phyloP scores from a whole-genome alignment of 2,329 filamentous ascomycete species.

The Hypoxylon sp. region DNA sequence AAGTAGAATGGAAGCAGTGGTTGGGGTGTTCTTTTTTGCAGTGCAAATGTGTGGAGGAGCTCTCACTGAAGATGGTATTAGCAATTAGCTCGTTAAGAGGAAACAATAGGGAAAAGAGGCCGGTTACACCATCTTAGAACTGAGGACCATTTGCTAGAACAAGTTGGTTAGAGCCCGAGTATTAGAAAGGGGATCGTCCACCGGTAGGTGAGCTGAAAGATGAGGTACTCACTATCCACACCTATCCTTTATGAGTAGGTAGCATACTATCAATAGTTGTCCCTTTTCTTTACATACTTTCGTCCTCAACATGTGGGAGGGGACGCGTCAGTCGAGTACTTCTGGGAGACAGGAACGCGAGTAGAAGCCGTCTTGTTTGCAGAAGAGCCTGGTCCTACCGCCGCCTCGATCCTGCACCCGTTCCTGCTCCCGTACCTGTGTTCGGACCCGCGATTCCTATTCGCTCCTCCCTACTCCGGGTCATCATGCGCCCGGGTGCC shows the following conservation, averaged over 20 bases:
- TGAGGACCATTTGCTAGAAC: neutral
- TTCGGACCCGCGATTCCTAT: conserved; percentile 43
- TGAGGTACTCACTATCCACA: conserved; percentile 1
- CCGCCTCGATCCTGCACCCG: conserved; percentile 29
- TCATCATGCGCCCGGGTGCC: conserved; percentile 48
- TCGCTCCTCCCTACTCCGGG: conserved; percentile 53
- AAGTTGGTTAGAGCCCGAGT: neutral
- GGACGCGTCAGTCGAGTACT: neutral
- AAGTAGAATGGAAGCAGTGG: neutral
- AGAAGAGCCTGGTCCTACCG: conserved; percentile 27
- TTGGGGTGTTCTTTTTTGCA: neutral
- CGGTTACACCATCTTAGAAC: neutral
- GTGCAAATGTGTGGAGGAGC: neutral
- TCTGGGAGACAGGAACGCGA: neutral
- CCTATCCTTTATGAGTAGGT: neutral
- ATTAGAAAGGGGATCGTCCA: neutral
- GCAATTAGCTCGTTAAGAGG: neutral
- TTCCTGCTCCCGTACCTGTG: conserved; percentile 20
- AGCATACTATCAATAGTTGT: neutral
- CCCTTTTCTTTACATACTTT: neutral
- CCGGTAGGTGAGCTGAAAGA: too few relatives aligned
- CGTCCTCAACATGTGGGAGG: neutral
- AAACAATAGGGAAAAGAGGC: neutral
- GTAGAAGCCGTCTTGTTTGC: neutral
- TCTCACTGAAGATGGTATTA: neutral